Evolutionary conservation across 2,329 filamentous ascomycete genomes (phyloP).

Genomic region (Stachybotrys elegans): DNA sequence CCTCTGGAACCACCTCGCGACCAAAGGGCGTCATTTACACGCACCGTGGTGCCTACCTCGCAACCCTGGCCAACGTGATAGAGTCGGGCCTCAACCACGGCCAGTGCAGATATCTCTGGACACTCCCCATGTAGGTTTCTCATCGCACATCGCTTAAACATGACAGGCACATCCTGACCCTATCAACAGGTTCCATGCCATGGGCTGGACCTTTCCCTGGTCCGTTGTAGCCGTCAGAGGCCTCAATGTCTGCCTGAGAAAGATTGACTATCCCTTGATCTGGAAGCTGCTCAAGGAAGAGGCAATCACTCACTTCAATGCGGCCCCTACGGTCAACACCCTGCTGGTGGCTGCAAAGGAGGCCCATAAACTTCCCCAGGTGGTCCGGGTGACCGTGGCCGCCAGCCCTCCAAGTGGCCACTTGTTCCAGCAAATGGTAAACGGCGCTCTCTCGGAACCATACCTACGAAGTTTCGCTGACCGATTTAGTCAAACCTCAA

Average conservation of each 20-base stretch:
- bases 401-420: conserved; percentile 85
- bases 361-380: conserved; percentile 62
- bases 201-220: conserved; percentile 89
- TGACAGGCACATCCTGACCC: conserved; percentile 1
- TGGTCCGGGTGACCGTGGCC: conserved; percentile 85
- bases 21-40: conserved; percentile 94
- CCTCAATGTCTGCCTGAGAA: conserved; percentile 91
- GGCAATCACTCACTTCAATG: conserved; percentile 89
- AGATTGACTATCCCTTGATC: conserved; percentile 90
- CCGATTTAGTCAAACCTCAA: conserved; percentile 55
- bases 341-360: conserved; percentile 76
- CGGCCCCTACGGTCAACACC: conserved; percentile 94
- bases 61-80: conserved; percentile 77
- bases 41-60: conserved; percentile 82
- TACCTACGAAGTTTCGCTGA: conserved; percentile 5
- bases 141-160: neutral
- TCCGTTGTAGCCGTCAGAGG: conserved; percentile 86
- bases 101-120: conserved; percentile 83
- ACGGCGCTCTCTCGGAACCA: neutral
- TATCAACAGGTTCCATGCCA: conserved; percentile 53
- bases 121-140: conserved; percentile 75
- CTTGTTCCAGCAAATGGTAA: conserved; percentile 88
- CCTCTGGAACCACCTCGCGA: conserved; percentile 82
- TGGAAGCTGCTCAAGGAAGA: conserved; percentile 86
- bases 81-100: conserved; percentile 79